Evolutionary conservation across 257 asterid genomes (phyloP).

Genomic region (Solanum pimpinellifolium): DNA sequence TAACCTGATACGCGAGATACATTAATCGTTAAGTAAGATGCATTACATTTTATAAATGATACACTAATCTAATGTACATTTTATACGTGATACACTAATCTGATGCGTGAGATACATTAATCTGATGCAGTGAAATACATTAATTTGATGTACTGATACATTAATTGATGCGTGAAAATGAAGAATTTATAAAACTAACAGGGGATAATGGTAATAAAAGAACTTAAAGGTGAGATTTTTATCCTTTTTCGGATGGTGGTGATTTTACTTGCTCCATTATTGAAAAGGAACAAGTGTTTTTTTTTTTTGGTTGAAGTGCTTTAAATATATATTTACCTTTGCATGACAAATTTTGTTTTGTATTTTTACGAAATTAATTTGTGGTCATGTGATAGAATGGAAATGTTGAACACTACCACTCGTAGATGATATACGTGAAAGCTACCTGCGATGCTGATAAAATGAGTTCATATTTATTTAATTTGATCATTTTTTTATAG

Average conservation of each 20-base stretch:
- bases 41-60: too few species aligned
- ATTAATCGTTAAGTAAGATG: too few species aligned
- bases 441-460: background rate
- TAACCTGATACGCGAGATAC: too few species aligned
- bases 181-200: too few species aligned
- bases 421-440: background rate
- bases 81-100: too few species aligned
- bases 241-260: slow-evolving; percentile 1
- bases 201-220: too few species aligned
- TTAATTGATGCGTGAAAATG: too few species aligned
- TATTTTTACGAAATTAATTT: background rate
- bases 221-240: too few species aligned
- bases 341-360: background rate
- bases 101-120: too few species aligned
- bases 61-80: too few species aligned
- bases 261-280: slow-evolving; percentile 28
- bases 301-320: background rate
- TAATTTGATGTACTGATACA: too few species aligned
- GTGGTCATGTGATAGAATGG: background rate
- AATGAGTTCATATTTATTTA: background rate
- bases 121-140: too few species aligned
- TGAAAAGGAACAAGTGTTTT: background rate
- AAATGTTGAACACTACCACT: background rate
- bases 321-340: slow-evolving; percentile 1
- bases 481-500: background rate